phyloP scores from a whole-genome alignment of 202 grass and related monocot species.

The Panicum virgatum region DNA sequence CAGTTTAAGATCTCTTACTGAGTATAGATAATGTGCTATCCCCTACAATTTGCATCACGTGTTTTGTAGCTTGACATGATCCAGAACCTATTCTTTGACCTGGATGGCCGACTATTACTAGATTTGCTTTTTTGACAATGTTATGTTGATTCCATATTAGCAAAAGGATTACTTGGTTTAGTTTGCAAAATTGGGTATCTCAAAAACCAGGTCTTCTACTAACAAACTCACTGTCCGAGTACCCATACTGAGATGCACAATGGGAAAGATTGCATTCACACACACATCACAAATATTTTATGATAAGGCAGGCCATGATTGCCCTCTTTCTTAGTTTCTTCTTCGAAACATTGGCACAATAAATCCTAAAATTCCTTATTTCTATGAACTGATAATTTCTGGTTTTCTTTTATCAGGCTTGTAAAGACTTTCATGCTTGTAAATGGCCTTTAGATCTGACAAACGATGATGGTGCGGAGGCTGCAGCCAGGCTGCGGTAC shows the following conservation, averaged over 20 bases:
- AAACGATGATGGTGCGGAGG: slow-evolving; percentile 68
- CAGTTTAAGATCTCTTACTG: neutral
- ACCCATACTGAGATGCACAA: neutral
- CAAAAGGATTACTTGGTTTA: neutral
- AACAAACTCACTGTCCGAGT: neutral
- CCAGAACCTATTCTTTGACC: neutral
- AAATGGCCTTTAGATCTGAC: slow-evolving; percentile 67
- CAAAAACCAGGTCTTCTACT: neutral
- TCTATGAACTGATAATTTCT: slow-evolving; percentile 17
- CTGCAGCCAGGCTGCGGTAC: too few relatives aligned
- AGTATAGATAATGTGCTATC: neutral
- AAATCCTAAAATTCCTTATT: neutral
- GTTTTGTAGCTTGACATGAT: neutral
- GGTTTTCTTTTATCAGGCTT: slow-evolving; percentile 63
- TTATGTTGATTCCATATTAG: slow-evolving; percentile 4
- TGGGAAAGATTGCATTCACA: neutral
- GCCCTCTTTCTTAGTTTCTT: slow-evolving; percentile 4
- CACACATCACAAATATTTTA: neutral
- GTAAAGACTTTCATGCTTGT: slow-evolving; percentile 92
- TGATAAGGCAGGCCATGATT: neutral
- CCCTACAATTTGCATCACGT: neutral
- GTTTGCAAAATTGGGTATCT: neutral
- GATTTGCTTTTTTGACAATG: neutral
- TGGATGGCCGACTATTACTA: slow-evolving; percentile 6
- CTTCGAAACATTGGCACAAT: neutral